Conservation (phyloP, 345 rosid genomes). For the Moricandia moricandioides region DNA sequence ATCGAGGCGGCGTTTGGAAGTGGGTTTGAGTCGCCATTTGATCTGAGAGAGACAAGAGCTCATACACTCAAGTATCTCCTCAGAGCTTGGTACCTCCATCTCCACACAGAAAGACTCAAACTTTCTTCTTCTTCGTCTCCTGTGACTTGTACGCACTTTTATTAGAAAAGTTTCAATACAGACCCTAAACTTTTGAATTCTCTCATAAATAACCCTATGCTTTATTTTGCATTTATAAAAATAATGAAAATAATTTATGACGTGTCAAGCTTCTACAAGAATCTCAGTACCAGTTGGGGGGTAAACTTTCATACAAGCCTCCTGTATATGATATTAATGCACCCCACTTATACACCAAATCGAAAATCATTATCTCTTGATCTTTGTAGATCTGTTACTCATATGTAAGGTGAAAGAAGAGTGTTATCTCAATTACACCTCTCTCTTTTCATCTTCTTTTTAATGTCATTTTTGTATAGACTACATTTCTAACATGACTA, state of each 20-base stretch:
- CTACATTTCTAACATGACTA: constrained; percentile 22
- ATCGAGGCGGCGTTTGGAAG: not conserved
- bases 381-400: too few species aligned
- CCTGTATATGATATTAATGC: constrained; percentile 91
- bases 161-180: not conserved
- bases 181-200: not conserved
- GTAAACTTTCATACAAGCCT: constrained; percentile 93
- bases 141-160: too few species aligned
- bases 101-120: not conserved
- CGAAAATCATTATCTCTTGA: too few species aligned
- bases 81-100: too few species aligned
- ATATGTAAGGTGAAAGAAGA: too few species aligned
- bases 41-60: too few species aligned
- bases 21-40: not conserved
- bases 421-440: constrained; percentile 14
- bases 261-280: constrained; percentile 33
- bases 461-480: not conserved
- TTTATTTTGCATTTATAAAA: not conserved
- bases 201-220: not conserved
- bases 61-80: too few species aligned
- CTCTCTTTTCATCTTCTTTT: not conserved
- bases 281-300: constrained; percentile 95
- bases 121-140: too few species aligned
- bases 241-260: not conserved
- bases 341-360: constrained; percentile 87